Percentiles rank a stretch among this genome's conserved stretches.
Conservation (phyloP, 2,329 filamentous ascomycete genomes). For the Dothideomycetidae sp. region DNA sequence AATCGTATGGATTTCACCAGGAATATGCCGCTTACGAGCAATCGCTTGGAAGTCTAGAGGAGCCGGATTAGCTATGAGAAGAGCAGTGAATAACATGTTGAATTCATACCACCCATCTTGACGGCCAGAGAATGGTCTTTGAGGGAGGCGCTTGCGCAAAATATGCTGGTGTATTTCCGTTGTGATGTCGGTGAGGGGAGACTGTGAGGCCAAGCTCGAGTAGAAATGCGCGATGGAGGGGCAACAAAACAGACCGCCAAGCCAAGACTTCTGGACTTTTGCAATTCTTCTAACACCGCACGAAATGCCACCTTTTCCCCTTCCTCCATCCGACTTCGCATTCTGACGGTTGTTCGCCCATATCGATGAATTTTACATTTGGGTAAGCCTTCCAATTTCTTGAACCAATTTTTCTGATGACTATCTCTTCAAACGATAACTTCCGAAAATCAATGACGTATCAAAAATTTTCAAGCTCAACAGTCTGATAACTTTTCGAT, state of each 20-base stretch:
- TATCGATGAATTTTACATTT: neutral
- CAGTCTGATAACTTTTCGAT: conserved; percentile 31
- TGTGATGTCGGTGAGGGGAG: neutral
- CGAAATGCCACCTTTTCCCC: neutral
- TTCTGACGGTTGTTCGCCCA: too few relatives aligned
- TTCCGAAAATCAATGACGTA: conserved; percentile 25
- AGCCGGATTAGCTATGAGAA: neutral
- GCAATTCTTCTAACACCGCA: neutral
- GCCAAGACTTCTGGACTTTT: neutral
- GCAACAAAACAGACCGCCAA: conserved; percentile 1
- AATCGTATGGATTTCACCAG: neutral
- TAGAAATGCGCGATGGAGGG: neutral
- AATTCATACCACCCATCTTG: conserved; percentile 5
- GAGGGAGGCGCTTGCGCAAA: too few relatives aligned
- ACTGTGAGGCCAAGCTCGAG: neutral
- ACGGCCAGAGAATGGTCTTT: too few relatives aligned
- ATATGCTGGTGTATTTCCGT: neutral
- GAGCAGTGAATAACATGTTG: too few relatives aligned
- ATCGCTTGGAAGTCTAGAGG: conserved; percentile 27
- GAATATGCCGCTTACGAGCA: conserved; percentile 27
- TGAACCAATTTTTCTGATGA: conserved; percentile 16
- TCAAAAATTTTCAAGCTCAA: conserved; percentile 38
- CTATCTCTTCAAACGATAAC: conserved; percentile 25
- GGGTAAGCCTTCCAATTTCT: conserved; percentile 6
- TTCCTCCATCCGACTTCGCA: neutral